A percentile compares a stretch with the other conserved stretches of the same genome.
phyloP scores from a whole-genome alignment of 169 alveolate genomes.

The Plasmodium inui region DNA sequence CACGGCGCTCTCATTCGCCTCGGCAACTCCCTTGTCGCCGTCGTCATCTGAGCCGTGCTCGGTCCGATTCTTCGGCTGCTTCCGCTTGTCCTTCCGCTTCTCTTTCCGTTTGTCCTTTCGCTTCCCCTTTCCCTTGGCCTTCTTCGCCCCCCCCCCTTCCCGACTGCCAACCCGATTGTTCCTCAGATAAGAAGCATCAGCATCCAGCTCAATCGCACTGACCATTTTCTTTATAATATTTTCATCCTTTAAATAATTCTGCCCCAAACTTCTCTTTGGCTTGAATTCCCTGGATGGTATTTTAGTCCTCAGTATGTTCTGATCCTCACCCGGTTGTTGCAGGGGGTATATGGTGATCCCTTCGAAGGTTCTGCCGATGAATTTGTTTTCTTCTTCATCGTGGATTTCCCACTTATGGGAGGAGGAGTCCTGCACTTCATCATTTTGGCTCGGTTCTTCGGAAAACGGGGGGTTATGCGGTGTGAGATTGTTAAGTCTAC shows the following conservation, averaged over 20 bases:
- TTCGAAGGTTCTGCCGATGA: slow-evolving; percentile 23
- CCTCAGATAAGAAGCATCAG: not conserved
- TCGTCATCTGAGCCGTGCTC: not conserved
- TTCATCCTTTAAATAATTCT: slow-evolving; percentile 86
- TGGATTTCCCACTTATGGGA: not conserved
- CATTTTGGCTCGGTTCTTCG: not conserved
- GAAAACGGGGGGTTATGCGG: not conserved
- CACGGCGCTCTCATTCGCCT: too few species aligned
- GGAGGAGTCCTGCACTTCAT: not conserved
- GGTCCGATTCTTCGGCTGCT: not conserved
- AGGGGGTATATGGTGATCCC: slow-evolving; percentile 57
- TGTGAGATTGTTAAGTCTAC: not conserved
- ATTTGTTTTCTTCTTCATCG: not conserved
- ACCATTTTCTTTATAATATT: slow-evolving; percentile 76
- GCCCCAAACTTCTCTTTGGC: slow-evolving; percentile 90
- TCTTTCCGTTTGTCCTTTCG: too few species aligned
- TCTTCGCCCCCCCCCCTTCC: not conserved
- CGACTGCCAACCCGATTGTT: not conserved
- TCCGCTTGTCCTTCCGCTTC: too few species aligned
- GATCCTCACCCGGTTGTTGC: slow-evolving; percentile 16
- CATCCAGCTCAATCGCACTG: slow-evolving; percentile 23
- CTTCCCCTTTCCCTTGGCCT: not conserved
- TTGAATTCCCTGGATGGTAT: slow-evolving; percentile 77
- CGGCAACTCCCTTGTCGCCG: not conserved
- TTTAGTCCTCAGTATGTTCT: not conserved